Base-by-base conservation (phyloP, 768 basidiomycete genomes). In the Brasilioporus rufonigricans region DNA sequence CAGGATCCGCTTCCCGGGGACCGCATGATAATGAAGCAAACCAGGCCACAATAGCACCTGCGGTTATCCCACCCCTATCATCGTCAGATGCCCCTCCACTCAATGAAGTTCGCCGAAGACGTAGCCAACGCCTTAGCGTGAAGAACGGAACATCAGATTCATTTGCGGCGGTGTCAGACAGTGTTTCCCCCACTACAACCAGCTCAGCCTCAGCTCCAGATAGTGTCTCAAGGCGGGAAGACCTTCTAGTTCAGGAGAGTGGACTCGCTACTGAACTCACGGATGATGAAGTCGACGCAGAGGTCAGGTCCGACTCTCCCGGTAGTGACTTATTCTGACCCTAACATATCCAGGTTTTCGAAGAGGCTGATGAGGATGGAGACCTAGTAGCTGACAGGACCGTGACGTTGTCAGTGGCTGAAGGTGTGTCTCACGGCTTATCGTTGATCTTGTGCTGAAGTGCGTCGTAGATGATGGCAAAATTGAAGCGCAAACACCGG, bases 401-500 rank as follows among this genome's bases (percentile, higher is more conserved):
- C 0, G 87, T 97, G 41, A 91, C 85, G 29, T 74, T 98, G 26
- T 86, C 89, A 12, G 83, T 96, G 11, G 82, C 81, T 19, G 88
- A 91, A 73, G 91, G 90, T 88, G 60, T 45, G 75, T 64, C n/a
- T 40, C 19, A 38, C 35, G 3, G 31, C 13, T 39, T 24, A 26
- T 18, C 47, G 29, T 18, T 16, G 3, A 41, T 45, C 29, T 18
- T 38, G 6, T 61, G 29, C 55, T 62, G 5, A 63, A n/a, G 50
- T 35, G 2, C 29, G 18, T 43, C 23, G 11, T 54, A 89, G 94
- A 96, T 71, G 95, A 93, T 9, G 86, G 89, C n/a, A 91, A 89
- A 68, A 81, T 98, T 10, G 93, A 94, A 66, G 97, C 95, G 2
- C 92, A 97, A 68, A 98, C 97, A 0, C 95, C 97, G 4, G 93